Base-by-base conservation (phyloP, 148 eudicot species). In the Chenopodium suecicum region DNA sequence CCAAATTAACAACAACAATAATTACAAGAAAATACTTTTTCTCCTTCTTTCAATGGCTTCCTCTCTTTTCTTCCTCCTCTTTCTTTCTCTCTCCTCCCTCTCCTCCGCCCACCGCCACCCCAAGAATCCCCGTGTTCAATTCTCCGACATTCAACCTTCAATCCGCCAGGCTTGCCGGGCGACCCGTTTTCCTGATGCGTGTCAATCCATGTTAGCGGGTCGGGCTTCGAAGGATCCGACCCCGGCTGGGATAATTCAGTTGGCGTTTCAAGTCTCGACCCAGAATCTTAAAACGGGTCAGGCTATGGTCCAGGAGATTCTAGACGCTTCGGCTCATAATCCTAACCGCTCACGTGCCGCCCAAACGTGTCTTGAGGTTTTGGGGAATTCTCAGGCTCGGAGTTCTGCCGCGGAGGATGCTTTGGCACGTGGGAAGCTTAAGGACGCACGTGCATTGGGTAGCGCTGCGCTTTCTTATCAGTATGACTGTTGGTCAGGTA, bases 401-500 rank as follows among this genome's bases (percentile, higher is more conserved):
- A 66, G 82, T 23, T 23, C 75, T 9, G 60, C 78, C 9, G 81
- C 89, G 48, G 74, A 17, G 2, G 90, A 75, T 3, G 89, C 85
- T 3, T 52, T 90, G 73, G 78, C 86, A 37, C 86, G 86, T 23
- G 94, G 84, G 65, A 85, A 76, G 68, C 41, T 83, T 29, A 87
- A 87, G 79, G 94, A 95, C 80, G 90, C 87, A 6, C 91, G 98
- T 0, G 97, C 98, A 0, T 95, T 90, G 93, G 78, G 80, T 76
- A 88, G 90, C 66, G 98, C 98, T 25, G 94, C 87, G 3, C 68
- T 93, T 34, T 76, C 63, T 2, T 95, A 90, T 92, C 98, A 93
- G 86, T 91, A 92, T 77, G 98, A 90, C 78, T 92, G 96, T 78
- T 95, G 97, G 98, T 93, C 98, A 0, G 93, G 77, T 74, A 74